Conservation (phyloP, 2,329 filamentous ascomycete species). For the Diaporthe sp. region DNA sequence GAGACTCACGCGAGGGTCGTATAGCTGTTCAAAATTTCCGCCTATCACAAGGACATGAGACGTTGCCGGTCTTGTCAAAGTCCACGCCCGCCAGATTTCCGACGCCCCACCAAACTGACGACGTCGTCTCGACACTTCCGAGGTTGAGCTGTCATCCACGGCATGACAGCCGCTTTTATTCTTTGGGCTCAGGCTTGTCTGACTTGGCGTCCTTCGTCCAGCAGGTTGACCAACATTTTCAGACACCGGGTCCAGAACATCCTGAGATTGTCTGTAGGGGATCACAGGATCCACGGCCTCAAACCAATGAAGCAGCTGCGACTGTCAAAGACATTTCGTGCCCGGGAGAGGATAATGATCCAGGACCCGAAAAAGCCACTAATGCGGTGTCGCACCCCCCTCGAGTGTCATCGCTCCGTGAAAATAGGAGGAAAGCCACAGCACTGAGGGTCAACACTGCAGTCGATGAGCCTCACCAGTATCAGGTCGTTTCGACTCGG, state of each 20-base stretch:
- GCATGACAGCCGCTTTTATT: slow-evolving; percentile 43
- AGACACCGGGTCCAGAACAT: slow-evolving; percentile 2
- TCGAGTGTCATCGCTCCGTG: slow-evolving; percentile 36
- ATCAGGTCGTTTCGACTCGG: slow-evolving; percentile 39
- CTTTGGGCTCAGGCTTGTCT: slow-evolving; percentile 43
- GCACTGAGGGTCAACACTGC: slow-evolving; percentile 23
- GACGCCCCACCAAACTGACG: neutral
- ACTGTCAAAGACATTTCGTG: neutral
- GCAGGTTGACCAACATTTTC: slow-evolving; percentile 41
- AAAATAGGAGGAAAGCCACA: slow-evolving; percentile 28
- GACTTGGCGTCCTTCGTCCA: slow-evolving; percentile 45
- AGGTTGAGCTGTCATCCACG: slow-evolving; percentile 18
- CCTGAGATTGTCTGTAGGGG: neutral
- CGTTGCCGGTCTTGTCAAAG: neutral
- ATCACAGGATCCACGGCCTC: neutral
- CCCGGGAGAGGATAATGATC: neutral
- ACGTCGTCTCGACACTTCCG: neutral
- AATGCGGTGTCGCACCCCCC: slow-evolving; percentile 28
- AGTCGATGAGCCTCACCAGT: slow-evolving; percentile 33
- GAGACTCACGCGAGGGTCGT: slow-evolving; percentile 6
- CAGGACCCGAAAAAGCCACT: neutral
- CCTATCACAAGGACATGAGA: neutral
- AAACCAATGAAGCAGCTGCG: neutral
- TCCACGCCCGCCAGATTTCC: neutral
- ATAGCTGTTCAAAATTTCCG: neutral